phyloP scores from a whole-genome alignment of 495 filamentous ascomycete species.

The Pyrenula massariospora region DNA sequence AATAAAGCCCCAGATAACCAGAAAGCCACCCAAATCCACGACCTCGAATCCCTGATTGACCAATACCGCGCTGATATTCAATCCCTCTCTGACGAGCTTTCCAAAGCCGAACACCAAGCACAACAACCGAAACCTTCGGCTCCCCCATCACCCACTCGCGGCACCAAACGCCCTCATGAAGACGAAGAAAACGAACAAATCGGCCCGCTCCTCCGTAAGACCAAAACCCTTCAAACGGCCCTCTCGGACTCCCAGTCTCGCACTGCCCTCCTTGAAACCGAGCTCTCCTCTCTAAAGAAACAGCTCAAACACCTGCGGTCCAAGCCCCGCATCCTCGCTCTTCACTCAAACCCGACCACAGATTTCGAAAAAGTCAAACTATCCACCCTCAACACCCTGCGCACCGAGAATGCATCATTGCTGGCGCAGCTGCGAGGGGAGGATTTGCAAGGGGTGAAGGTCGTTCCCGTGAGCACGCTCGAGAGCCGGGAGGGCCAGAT shows the following conservation, averaged over 20 bases:
- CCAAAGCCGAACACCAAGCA: slow-evolving; percentile 33
- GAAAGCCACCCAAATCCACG: slow-evolving; percentile 62
- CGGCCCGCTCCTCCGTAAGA: slow-evolving; percentile 74
- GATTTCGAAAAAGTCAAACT: slow-evolving; percentile 72
- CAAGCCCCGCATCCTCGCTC: slow-evolving; percentile 72
- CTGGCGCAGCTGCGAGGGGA: slow-evolving; percentile 58
- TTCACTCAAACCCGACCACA: slow-evolving; percentile 82
- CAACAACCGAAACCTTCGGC: slow-evolving; percentile 21
- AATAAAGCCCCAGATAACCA: slow-evolving; percentile 54
- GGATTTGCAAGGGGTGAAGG: slow-evolving; percentile 26
- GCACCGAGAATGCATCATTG: slow-evolving; percentile 74
- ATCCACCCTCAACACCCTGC: slow-evolving; percentile 60
- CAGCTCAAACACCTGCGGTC: slow-evolving; percentile 64
- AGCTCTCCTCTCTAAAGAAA: slow-evolving; percentile 56
- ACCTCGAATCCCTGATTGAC: slow-evolving; percentile 78
- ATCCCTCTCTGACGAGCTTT: slow-evolving; percentile 57
- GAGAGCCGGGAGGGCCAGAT: slow-evolving; percentile 63
- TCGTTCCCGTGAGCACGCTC: slow-evolving; percentile 65
- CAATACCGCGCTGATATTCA: slow-evolving; percentile 78
- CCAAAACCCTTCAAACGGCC: slow-evolving; percentile 69
- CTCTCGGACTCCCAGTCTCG: slow-evolving; percentile 55
- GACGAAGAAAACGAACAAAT: slow-evolving; percentile 65
- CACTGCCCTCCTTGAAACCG: slow-evolving; percentile 55
- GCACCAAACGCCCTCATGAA: slow-evolving; percentile 32
- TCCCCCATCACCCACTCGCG: slow-evolving; percentile 13